A percentile compares a stretch with the other conserved stretches of the same genome.
Conservation (phyloP, 2,329 filamentous ascomycete genomes). For the Alternaria atra region DNA sequence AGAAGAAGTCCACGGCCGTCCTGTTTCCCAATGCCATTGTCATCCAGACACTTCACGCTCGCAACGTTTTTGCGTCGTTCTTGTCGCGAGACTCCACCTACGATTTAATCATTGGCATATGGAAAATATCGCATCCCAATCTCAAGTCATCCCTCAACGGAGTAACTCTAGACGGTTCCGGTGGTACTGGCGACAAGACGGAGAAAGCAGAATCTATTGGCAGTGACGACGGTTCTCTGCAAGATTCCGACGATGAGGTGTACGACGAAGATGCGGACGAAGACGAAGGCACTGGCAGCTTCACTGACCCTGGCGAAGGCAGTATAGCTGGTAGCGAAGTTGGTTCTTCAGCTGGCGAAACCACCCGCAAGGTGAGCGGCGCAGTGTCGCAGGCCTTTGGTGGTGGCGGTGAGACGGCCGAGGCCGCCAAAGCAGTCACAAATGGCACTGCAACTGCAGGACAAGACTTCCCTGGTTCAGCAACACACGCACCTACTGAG, state of each 20-base stretch:
- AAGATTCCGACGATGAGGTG: conserved; percentile 77
- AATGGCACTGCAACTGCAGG: conserved; percentile 53
- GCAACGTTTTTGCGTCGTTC: conserved; percentile 95
- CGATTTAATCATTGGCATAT: conserved; percentile 96
- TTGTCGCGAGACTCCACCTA: conserved; percentile 95
- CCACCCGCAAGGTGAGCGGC: conserved; percentile 75
- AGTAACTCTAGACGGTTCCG: conserved; percentile 74
- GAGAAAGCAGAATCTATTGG: conserved; percentile 76
- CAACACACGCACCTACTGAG: conserved; percentile 81
- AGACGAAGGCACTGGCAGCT: conserved; percentile 73
- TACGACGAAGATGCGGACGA: conserved; percentile 83
- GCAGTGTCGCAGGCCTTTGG: conserved; percentile 52
- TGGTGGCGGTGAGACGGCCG: conserved; percentile 38
- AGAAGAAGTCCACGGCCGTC: conserved; percentile 94
- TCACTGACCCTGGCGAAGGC: conserved; percentile 63
- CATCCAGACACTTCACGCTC: conserved; percentile 93
- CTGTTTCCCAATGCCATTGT: conserved; percentile 98
- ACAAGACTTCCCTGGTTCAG: conserved; percentile 83
- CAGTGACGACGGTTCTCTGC: conserved; percentile 59
- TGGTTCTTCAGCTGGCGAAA: conserved; percentile 62
- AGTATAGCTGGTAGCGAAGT: conserved; percentile 65
- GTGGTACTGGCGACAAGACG: conserved; percentile 84
- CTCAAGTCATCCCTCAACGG: conserved; percentile 92
- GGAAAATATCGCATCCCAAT: conserved; percentile 95
- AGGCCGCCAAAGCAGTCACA: conserved; percentile 54